Evolutionary conservation across 192 early-diverging fungal genomes (phyloP), one percentile per base, ranked within the genome.

Genomic region (Coemansia sp.): DNA sequence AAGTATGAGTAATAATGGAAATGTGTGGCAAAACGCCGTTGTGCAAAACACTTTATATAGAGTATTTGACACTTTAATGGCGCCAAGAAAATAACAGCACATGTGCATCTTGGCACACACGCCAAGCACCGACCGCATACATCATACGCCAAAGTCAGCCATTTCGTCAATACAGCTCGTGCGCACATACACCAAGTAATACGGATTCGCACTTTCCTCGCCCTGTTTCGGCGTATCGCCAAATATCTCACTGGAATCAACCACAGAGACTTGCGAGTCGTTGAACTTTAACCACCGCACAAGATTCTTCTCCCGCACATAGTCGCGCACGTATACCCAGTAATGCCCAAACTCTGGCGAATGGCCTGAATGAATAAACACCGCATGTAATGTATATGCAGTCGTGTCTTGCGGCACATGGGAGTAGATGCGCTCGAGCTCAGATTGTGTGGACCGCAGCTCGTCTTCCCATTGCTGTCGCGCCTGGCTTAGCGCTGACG

Each of bases 251-350:
- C 48, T 24, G 11, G 84, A 79, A 38, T 68, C 64, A 10, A 85
- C 83, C 61, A 84, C 84, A 0, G 83, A 76, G 0, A 92, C 86
- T n/a, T 71, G 8, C 7, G 87, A 85, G 63, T 92, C 90, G 56
- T 90, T 92, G 48, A 86, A 92, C 51, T 88, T 87, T 46, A 88
- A 71, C 89, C 90, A 92, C 10, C 87, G 81, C 14, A 75, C 60
- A 14, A 71, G 36, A 12, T 69, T 65, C 6, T 42, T 42, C 8
- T 34, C 48, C 3, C 52, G 20, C 23, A 73, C 56, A 31, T 74
- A 70, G 58, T 92, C 88, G 10, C 82, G 73, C 17, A 92, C 82
- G 37, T 92, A 90, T 2, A 88, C 81, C 90, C 90, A 92, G 58
- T 92, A 92, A 58, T 92, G 90, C 2, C 90, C 90, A 67, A 66